Evolutionary conservation across 176 grass and related monocot species (phyloP).

Genomic region (Triticum monococcum): DNA sequence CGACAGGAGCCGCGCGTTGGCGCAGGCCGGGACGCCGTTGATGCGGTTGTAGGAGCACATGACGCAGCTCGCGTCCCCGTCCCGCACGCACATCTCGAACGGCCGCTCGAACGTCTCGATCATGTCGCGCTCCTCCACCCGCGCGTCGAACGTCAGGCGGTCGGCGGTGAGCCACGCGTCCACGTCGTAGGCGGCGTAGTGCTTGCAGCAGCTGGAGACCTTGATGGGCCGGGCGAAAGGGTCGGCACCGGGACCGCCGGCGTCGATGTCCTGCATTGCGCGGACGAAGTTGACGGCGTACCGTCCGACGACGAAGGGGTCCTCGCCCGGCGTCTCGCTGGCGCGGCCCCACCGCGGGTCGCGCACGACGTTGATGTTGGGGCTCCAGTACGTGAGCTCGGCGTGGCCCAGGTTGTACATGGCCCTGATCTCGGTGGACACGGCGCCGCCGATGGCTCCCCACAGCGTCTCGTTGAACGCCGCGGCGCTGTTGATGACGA

Average conservation of each 20-base stretch:
- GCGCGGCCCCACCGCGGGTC: conserved; percentile 71
- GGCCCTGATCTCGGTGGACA: conserved; percentile 55
- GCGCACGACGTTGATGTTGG: conserved; percentile 71
- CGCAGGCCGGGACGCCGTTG: conserved; percentile 56
- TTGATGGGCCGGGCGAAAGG: conserved; percentile 50
- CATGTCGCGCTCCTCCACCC: conserved; percentile 58
- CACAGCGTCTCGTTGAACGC: conserved; percentile 61
- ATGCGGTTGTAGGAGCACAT: conserved; percentile 88
- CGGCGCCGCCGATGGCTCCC: conserved; percentile 31
- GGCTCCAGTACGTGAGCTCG: conserved; percentile 69
- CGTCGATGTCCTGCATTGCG: conserved; percentile 48
- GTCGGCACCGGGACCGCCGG: not conserved
- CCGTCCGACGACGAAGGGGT: conserved; percentile 50
- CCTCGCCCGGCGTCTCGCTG: conserved; percentile 69
- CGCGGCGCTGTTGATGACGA: conserved; percentile 45
- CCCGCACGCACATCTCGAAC: conserved; percentile 55
- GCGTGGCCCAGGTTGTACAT: conserved; percentile 78
- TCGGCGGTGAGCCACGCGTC: conserved; percentile 43
- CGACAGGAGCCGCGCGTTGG: conserved; percentile 44
- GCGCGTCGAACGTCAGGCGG: conserved; percentile 52
- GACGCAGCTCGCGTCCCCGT: conserved; percentile 64
- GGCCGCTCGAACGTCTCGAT: conserved; percentile 59
- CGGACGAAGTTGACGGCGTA: conserved; percentile 59
- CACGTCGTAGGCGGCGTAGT: conserved; percentile 69
- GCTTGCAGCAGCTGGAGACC: conserved; percentile 82